These are phyloP conservation scores for Aspergillus quadricinctus DNA, from an alignment of 2,329 filamentous ascomycete species.

Conservation along the genomic window DNA sequence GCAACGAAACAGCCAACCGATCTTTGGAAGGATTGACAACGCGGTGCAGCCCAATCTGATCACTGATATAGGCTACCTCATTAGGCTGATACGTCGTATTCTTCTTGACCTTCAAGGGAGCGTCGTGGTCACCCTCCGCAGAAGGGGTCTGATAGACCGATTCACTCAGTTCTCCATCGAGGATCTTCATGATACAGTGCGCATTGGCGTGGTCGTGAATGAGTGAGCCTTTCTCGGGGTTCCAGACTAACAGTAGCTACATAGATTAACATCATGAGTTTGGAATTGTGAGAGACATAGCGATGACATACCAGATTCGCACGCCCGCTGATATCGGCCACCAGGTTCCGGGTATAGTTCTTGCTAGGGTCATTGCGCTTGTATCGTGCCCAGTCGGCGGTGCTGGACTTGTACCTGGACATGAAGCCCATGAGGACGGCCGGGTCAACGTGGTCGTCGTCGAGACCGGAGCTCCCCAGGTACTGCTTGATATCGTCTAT, in stretches of 20 bases:
- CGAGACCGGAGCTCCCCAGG: conserved; percentile 24
- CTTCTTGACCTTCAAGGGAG: conserved; percentile 22
- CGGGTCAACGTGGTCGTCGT: conserved; percentile 21
- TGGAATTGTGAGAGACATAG: background rate
- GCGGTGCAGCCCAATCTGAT: conserved; percentile 29
- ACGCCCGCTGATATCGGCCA: conserved; percentile 31
- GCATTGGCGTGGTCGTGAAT: conserved; percentile 35
- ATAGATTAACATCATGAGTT: background rate
- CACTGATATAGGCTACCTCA: conserved; percentile 31
- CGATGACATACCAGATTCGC: conserved; percentile 25
- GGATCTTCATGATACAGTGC: conserved; percentile 35
- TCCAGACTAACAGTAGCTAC: conserved; percentile 32
- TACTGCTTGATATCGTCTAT: conserved; percentile 26
- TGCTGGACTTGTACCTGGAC: conserved; percentile 24
- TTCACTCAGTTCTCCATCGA: conserved; percentile 27
- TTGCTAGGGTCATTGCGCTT: conserved; percentile 29
- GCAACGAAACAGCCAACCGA: conserved; percentile 29
- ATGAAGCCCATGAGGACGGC: conserved; percentile 23
- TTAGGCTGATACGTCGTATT: conserved; percentile 21
- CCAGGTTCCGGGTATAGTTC: conserved; percentile 30
- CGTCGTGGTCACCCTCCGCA: conserved; percentile 1
- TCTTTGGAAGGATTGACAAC: conserved; percentile 25
- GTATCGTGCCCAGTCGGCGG: conserved; percentile 25
- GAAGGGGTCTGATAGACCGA: conserved; percentile 24
- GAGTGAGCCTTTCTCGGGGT: conserved; percentile 31